Evolutionary conservation across 2,329 filamentous ascomycete species (phyloP), one percentile per base, ranked within the genome.

Genomic region (Penicillium digitatum): DNA sequence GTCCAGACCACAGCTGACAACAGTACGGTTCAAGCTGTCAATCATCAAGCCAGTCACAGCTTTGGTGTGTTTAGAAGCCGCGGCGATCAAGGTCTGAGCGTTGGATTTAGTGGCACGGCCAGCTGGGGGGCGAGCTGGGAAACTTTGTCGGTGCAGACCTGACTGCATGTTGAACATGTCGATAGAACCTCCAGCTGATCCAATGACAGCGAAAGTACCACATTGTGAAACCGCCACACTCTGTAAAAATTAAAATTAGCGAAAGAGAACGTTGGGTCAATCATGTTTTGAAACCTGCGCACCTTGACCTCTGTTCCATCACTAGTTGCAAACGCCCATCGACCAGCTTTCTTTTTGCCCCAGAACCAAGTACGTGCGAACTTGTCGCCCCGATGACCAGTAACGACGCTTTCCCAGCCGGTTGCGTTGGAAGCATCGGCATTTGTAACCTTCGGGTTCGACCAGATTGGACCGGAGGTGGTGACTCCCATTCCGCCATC

Each of bases 101-200:
- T 72, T 48, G 46, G 78, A 72, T 57, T 84, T 79, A 24, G 84
- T 71, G 64, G 40, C 37, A 78, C 65, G 82, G 60, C 82, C 74
- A 66, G 86, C 84, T 64, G 88, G 92, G 43, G 95, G 74, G 42
- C 82, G 83, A 9, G 90, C 86, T 0, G 94, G 94, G 72, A 95
- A 99, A 18, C 88, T 85, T 67, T 95, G 90, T 55, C 93, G 86
- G 72, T 95, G 90, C 20, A 87, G 79, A 42, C 94, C 94, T 42
- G 94, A 97, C 72, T 99, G 94, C 55, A 99, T 78, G 70, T 99
- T 99, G 82, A 89, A 97, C 87, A 95, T 93, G 71, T 96, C 91
- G 53, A 99, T 86, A 32, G 85, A 84, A 39, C 94, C 94, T 35
- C 82, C 85, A 29, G 84, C 85, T 1, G 93, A 96, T 1, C 94